Evolutionary conservation across 2,329 filamentous ascomycete species (phyloP), one percentile per base, ranked within the genome.

Genomic region (Talaromyces sp.): DNA sequence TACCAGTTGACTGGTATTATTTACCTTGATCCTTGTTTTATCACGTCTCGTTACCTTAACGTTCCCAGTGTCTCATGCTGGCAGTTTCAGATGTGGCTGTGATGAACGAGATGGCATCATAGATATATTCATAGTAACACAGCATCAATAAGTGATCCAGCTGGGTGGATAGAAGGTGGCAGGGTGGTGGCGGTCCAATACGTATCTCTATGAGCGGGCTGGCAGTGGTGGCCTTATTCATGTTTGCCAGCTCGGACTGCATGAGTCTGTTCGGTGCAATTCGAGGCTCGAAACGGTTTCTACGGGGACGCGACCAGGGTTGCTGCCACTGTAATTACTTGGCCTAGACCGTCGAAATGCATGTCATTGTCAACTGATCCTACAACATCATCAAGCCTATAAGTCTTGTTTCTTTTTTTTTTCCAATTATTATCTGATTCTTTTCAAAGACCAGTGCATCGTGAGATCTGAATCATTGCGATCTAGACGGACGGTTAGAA

Each of bases 321-420:
- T 56, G 53, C 53, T 56, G 53, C 53, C 53, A 56, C 53, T 56
- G 53, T 56, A 56, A 56, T 56, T 56, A 56, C 49, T 53, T 29
- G n/a, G 47, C 47, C 47, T 27, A n/a, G 47, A 51, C 47, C 47
- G n/a, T 27, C 25, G 7, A n/a, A 15, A 56, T 36, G 29, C 10
- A 22, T 34, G 51, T 25, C 51, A 29, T 54, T 34, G 29, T 36
- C 29, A 13, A 27, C 13, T 36, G 51, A 22, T 31, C 22, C 25
- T 54, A 36, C 17, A 36, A 19, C 10, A 22, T 22, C 27, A n/a
- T 5, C 51, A 19, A 17, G n/a, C 13, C n/a, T 25, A 10, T 13
- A 8, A 25, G 8, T 22, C 19, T 15, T 27, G 3, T 22, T 47
- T 47, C 22, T 47, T 15, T 27, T 5, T 22, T 47, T 47, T 47